A percentile compares a stretch with the other conserved stretches of the same genome.
These are phyloP conservation scores for Saturnispora besseyi DNA, from an alignment of 805 yeast genomes.

Conservation along the genomic window DNA sequence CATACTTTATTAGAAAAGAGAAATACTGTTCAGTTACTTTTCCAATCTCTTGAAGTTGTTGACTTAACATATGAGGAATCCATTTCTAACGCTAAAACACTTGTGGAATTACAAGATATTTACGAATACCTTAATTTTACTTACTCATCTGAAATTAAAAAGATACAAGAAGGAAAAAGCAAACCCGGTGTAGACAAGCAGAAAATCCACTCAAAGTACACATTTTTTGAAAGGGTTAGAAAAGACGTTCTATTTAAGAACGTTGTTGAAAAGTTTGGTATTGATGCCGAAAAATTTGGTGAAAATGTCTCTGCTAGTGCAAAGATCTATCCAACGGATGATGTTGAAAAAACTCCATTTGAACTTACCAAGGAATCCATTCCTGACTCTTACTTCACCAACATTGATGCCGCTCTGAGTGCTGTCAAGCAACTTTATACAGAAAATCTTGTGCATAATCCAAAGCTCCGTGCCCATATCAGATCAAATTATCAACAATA, in stretches of 20 bases:
- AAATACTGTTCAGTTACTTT: slow-evolving; percentile 44
- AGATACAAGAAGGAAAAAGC: slow-evolving; percentile 18
- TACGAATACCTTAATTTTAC: slow-evolving; percentile 74
- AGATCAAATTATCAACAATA: slow-evolving; percentile 53
- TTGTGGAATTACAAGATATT: slow-evolving; percentile 80
- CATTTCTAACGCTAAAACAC: slow-evolving; percentile 44
- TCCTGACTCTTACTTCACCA: slow-evolving; percentile 40
- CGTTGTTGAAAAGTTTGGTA: slow-evolving; percentile 63
- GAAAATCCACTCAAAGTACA: slow-evolving; percentile 47
- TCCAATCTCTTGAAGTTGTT: slow-evolving; percentile 41
- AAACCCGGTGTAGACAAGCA: slow-evolving; percentile 17
- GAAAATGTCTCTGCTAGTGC: slow-evolving; percentile 65
- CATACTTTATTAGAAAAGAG: slow-evolving; percentile 77
- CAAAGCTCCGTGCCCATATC: slow-evolving; percentile 64
- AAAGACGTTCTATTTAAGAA: slow-evolving; percentile 48
- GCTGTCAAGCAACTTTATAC: slow-evolving; percentile 71
- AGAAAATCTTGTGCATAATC: slow-evolving; percentile 73
- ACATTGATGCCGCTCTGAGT: slow-evolving; percentile 42
- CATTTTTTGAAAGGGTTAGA: slow-evolving; percentile 59
- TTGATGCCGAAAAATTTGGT: slow-evolving; percentile 71
- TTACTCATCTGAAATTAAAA: slow-evolving; percentile 52
- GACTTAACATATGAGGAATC: slow-evolving; percentile 53
- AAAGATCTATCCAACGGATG: slow-evolving; percentile 65
- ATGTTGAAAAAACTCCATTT: slow-evolving; percentile 51
- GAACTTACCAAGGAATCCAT: slow-evolving; percentile 40